Percentiles rank a stretch among this genome's conserved stretches.
Conservation (phyloP, 163 green algal species). For the Trebouxia gelatinosa region DNA sequence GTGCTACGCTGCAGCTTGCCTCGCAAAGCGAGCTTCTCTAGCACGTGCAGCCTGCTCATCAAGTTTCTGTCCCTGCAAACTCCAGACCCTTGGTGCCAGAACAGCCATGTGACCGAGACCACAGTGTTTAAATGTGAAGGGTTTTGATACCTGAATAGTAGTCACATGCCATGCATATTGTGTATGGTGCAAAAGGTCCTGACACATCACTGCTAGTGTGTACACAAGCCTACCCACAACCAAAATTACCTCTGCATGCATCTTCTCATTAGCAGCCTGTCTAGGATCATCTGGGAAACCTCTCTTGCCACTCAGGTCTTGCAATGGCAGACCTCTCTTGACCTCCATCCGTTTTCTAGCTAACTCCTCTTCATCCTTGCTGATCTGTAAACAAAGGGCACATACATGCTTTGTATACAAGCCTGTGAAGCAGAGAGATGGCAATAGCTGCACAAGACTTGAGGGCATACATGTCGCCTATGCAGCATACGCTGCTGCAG, state of each 20-base stretch:
- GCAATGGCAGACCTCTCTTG: constrained; percentile 34
- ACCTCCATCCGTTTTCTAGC: constrained; percentile 57
- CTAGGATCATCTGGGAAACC: constrained; percentile 36
- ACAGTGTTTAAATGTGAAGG: no score
- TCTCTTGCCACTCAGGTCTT: constrained; percentile 38
- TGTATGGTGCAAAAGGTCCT: no score
- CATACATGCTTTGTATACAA: no score
- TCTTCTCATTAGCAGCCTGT: neutral
- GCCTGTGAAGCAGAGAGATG: no score
- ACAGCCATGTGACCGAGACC: neutral
- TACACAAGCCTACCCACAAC: neutral
- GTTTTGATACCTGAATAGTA: no score
- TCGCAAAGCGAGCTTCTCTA: constrained; percentile 14
- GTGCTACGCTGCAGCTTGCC: constrained; percentile 12
- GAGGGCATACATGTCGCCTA: no score
- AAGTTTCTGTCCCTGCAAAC: neutral
- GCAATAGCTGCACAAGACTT: no score
- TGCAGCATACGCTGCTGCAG: no score
- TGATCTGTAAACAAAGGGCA: constrained; percentile 43
- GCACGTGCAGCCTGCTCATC: constrained; percentile 21
- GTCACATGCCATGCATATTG: no score
- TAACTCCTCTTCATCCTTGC: constrained; percentile 57
- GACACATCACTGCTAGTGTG: neutral
- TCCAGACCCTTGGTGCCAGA: neutral
- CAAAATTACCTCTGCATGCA: constrained; percentile 10